Percentiles rank a stretch among this genome's conserved stretches.
These are phyloP conservation scores for Perkinsus chesapeaki DNA, from an alignment of 169 alveolate species.

Conservation along the genomic window DNA sequence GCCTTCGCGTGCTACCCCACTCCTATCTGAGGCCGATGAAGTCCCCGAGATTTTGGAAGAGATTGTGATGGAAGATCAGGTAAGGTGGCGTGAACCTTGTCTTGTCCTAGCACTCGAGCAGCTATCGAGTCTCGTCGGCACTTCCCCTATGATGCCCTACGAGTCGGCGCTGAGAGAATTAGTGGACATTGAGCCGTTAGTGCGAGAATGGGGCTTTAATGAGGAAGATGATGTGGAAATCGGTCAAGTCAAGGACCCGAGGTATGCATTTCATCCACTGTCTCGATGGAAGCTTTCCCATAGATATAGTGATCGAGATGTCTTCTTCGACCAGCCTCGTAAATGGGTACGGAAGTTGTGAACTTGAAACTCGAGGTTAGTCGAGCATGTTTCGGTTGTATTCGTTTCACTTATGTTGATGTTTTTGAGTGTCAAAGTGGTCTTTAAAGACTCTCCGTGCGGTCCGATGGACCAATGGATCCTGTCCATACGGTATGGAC, in stretches of 20 bases:
- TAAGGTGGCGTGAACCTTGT: no score
- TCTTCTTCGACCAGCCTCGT: background rate
- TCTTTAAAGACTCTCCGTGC: no score
- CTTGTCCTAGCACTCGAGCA: no score
- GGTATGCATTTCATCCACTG: background rate
- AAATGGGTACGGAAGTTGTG: background rate
- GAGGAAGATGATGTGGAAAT: background rate
- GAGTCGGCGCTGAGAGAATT: background rate
- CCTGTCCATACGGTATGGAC: no score
- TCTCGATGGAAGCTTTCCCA: background rate
- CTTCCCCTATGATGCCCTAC: background rate
- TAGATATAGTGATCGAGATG: background rate
- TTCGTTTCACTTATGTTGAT: background rate
- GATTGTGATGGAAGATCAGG: background rate
- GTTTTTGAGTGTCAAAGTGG: background rate
- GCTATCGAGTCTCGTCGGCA: background rate
- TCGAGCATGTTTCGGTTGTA: background rate
- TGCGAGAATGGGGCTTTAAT: background rate
- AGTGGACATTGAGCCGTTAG: background rate
- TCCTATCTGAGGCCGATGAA: background rate
- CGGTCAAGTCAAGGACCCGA: background rate
- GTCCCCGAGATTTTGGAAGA: background rate
- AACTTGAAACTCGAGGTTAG: no score
- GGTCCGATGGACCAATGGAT: no score
- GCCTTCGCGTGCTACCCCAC: background rate